A percentile compares a stretch with the other conserved stretches of the same genome.
Evolutionary conservation across 441 rosid genomes (phyloP).

Genomic region (Adansonia grandidieri): DNA sequence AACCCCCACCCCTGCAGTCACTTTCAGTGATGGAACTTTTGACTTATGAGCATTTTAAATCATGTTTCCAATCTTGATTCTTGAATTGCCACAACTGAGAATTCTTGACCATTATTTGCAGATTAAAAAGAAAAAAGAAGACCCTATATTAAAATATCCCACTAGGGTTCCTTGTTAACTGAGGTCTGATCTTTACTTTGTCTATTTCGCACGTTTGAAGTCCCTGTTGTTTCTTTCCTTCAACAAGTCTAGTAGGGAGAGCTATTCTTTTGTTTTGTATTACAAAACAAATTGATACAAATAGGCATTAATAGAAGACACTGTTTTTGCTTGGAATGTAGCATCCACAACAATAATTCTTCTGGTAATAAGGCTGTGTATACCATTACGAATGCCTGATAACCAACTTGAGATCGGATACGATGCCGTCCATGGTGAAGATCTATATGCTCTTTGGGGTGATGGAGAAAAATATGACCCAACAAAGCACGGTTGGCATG

Average conservation of each 20-base stretch:
- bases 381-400: constrained; percentile 81
- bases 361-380: constrained; percentile 52
- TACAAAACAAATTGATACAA: no score
- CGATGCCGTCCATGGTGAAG: constrained; percentile 89
- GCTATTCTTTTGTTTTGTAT: no score
- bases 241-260: no score
- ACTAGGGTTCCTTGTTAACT: no score
- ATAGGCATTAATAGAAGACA: constrained; percentile 14
- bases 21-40: not conserved
- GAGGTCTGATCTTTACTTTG: not conserved
- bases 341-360: constrained; percentile 63
- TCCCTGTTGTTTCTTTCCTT: not conserved
- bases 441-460: constrained; percentile 95
- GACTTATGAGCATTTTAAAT: not conserved
- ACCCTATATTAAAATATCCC: no score
- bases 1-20: not conserved
- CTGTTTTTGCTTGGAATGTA: constrained; percentile 67
- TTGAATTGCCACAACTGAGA: not conserved
- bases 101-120: not conserved
- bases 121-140: not conserved
- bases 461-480: constrained; percentile 90
- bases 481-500: constrained; percentile 47
- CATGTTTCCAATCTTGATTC: not conserved
- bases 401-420: constrained; percentile 77
- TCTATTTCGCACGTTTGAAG: not conserved